Evolutionary conservation across 768 basidiomycete species (phyloP).

Genomic region (Kwoniella dejecticola): DNA sequence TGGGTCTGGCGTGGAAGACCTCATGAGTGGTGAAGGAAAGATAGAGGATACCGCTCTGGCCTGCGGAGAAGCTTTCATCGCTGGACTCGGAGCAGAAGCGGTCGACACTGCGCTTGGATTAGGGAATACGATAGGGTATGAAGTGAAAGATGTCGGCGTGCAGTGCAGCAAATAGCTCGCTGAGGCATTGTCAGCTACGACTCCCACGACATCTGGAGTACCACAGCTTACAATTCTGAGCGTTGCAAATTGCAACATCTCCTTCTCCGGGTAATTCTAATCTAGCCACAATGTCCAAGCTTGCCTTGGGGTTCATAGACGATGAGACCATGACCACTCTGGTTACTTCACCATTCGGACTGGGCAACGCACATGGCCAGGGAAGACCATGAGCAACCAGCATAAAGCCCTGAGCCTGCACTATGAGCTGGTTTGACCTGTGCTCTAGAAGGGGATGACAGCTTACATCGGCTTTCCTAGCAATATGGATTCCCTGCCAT

Average conservation of each 20-base stretch:
- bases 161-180: conserved; percentile 33
- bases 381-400: conserved; percentile 37
- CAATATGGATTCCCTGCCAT: conserved; percentile 30
- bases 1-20: conserved; percentile 13
- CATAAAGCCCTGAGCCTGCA: conserved; percentile 15
- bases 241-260: conserved; percentile 17
- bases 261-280: conserved; percentile 47
- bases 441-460: background rate
- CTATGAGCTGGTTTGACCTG: background rate
- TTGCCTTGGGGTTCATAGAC: background rate
- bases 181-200: background rate
- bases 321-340: conserved; percentile 30
- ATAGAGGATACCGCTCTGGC: conserved; percentile 8
- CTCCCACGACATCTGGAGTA: background rate
- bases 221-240: background rate
- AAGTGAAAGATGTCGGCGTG: conserved; percentile 25
- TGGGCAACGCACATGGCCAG: conserved; percentile 45
- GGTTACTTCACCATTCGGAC: conserved; percentile 46
- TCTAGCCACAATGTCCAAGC: conserved; percentile 15
- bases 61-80: conserved; percentile 15
- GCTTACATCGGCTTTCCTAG: conserved; percentile 27
- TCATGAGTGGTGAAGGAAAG: conserved; percentile 10
- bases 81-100: background rate
- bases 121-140: conserved; percentile 38
- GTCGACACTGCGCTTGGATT: background rate